Evolutionary conservation across 1,284 basidiomycete genomes (phyloP).

Genomic region (Coniferiporia weirii): DNA sequence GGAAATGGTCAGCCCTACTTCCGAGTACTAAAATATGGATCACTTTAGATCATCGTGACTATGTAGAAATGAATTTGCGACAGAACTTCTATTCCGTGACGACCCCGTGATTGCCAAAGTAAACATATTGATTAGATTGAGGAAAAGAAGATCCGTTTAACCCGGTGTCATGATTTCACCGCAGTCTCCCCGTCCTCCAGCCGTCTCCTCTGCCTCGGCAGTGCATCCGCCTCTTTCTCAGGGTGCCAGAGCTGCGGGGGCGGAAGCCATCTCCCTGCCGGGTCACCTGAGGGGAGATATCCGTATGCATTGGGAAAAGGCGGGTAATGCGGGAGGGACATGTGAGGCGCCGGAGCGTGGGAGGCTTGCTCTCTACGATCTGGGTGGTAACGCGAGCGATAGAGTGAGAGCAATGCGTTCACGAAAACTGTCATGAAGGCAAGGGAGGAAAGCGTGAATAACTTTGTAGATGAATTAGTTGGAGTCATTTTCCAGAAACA

Average conservation of each 20-base stretch:
- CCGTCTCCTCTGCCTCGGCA: constrained; percentile 14
- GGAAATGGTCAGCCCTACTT: too few relatives aligned
- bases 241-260: constrained; percentile 5
- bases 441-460: constrained; percentile 74
- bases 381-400: constrained; percentile 50
- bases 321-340: constrained; percentile 6
- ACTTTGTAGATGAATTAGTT: constrained; percentile 36
- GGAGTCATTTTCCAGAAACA: background rate
- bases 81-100: too few relatives aligned
- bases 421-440: constrained; percentile 79
- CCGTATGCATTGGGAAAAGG: constrained; percentile 14
- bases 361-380: background rate
- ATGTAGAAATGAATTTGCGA: too few relatives aligned
- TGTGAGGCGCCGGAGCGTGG: background rate
- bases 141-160: background rate
- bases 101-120: too few relatives aligned
- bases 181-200: constrained; percentile 7
- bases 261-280: background rate
- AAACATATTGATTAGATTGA: background rate
- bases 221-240: constrained; percentile 9
- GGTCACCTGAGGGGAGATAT: constrained; percentile 6
- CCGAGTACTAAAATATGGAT: too few relatives aligned
- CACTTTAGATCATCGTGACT: too few relatives aligned
- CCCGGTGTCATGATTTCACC: background rate
- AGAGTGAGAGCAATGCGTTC: constrained; percentile 75